These are phyloP conservation scores for Phoenix dactylifera DNA, from an alignment of 176 grass and related monocot genomes.

Conservation along the genomic window DNA sequence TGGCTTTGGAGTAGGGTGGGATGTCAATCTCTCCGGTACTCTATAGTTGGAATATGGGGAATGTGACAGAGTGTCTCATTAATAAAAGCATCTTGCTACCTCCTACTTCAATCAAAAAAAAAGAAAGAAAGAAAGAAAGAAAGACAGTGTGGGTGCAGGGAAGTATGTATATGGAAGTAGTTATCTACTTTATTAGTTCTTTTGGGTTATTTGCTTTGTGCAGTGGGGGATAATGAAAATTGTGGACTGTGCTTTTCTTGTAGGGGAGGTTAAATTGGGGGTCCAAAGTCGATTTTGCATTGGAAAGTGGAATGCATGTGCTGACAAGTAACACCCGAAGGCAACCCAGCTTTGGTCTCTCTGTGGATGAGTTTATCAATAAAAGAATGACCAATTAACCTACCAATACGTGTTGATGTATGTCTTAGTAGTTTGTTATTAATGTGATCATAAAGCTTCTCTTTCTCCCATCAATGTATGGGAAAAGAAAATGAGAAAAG, in stretches of 20 bases:
- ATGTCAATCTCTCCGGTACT: slow-evolving; percentile 15
- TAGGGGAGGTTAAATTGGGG: slow-evolving; percentile 12
- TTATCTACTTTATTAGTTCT: slow-evolving; percentile 7
- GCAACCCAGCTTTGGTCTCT: neutral
- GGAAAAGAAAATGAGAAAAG: no score
- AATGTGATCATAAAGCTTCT: no score
- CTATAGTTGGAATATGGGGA: slow-evolving; percentile 6
- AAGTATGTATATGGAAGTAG: slow-evolving; percentile 4
- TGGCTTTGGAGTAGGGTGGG: slow-evolving; percentile 25
- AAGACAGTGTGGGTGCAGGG: neutral
- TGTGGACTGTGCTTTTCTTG: slow-evolving; percentile 26
- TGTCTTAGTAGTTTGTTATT: no score
- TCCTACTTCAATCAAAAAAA: no score
- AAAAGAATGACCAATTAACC: no score
- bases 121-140: no score
- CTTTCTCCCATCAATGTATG: no score
- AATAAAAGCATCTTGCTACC: no score
- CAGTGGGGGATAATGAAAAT: slow-evolving; percentile 15
- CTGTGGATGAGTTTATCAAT: neutral
- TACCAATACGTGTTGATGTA: no score
- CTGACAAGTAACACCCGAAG: slow-evolving; percentile 1
- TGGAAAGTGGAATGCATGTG: slow-evolving; percentile 33
- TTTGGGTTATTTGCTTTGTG: slow-evolving; percentile 18
- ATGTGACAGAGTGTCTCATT: no score
- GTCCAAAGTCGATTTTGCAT: slow-evolving; percentile 23